Base-by-base conservation (phyloP, 306 rosid species). In the Glycyrrhiza uralensis region DNA sequence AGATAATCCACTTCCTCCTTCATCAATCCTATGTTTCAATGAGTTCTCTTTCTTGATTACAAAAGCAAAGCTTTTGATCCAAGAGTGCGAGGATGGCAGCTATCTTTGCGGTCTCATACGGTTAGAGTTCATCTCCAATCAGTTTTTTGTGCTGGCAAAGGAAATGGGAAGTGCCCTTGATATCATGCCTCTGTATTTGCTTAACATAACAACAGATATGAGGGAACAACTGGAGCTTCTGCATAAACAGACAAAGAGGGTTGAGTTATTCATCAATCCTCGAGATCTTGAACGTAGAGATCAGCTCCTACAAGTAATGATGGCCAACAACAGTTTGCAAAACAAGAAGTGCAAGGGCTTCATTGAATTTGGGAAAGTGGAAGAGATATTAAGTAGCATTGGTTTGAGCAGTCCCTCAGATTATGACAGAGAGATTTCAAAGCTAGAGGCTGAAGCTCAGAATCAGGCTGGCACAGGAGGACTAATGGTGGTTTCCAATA, bases 391-490 rank as follows among this genome's bases (percentile, higher is more conserved):
- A 8, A 75, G 77, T 60, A 56, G 86, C 83, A 82, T 80, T 79
- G 96, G 98, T 29, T 52, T 89, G 66, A 87, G 75, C 83, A 83
- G 52, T 5, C 47, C 82, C 5, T 24, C 80, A 62, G 94, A 92
- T 79, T 92, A 88, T 64, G 94, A 88, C 58, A 79, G 76, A 55
- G 98, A 92, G 72, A 83, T 80, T 9, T 80, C 74, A 20, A 92
- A 86, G 83, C 85, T 92, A 13, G 92, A 89, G 81, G 82, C 79
- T 23, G 98, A 92, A 82, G 88, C 85, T 50, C 76, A 77, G 64
- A 92, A 87, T 59, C 94, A 92, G 64, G 98, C 96, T 23, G 96
- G 98, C 28, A 88, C 89, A 9, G 96, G 98, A 52, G 98, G 96
- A 54, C 74, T 89, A 46, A 85, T 88, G 5, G 94, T 73, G 67